Conservation (phyloP, 495 filamentous ascomycete genomes). For the Penicillium silybi region DNA sequence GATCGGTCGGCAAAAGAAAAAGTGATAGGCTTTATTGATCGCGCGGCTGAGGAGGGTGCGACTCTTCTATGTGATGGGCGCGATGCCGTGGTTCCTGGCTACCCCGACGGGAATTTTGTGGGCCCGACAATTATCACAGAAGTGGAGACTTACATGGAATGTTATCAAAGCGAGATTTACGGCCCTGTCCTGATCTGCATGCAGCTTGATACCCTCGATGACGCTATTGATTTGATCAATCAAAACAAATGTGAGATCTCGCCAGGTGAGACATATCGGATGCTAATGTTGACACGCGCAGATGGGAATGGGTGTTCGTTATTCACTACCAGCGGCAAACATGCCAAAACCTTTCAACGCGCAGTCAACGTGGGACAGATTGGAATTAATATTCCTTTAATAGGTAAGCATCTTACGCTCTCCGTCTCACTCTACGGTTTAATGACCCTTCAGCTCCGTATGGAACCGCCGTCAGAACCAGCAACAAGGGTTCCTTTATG, state of each 20-base stretch:
- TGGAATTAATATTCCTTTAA: constrained; percentile 28
- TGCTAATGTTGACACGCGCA: neutral
- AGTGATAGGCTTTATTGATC: constrained; percentile 27
- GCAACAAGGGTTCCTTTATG: constrained; percentile 28
- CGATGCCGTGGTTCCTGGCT: constrained; percentile 16
- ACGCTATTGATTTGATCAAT: constrained; percentile 27
- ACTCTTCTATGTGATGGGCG: constrained; percentile 23
- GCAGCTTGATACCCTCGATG: constrained; percentile 23
- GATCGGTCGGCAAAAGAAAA: constrained; percentile 10
- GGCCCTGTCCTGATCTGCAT: constrained; percentile 31
- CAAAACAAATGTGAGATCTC: constrained; percentile 25
- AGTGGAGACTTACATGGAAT: constrained; percentile 29
- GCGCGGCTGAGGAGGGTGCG: constrained; percentile 18
- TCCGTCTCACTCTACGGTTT: neutral
- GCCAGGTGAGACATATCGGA: neutral
- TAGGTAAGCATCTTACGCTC: constrained; percentile 10
- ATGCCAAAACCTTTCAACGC: constrained; percentile 24
- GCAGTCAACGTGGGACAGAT: constrained; percentile 28
- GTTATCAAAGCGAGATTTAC: constrained; percentile 30
- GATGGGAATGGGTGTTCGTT: constrained; percentile 28
- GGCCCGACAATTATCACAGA: constrained; percentile 25
- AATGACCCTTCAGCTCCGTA: constrained; percentile 17
- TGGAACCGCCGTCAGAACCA: constrained; percentile 22
- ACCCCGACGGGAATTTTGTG: constrained; percentile 28
- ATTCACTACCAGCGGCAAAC: constrained; percentile 26